A percentile compares a stretch with the other conserved stretches of the same genome.
Evolutionary conservation across 129 eudicot genomes (phyloP).

Genomic region (Scalesia atractyloides): DNA sequence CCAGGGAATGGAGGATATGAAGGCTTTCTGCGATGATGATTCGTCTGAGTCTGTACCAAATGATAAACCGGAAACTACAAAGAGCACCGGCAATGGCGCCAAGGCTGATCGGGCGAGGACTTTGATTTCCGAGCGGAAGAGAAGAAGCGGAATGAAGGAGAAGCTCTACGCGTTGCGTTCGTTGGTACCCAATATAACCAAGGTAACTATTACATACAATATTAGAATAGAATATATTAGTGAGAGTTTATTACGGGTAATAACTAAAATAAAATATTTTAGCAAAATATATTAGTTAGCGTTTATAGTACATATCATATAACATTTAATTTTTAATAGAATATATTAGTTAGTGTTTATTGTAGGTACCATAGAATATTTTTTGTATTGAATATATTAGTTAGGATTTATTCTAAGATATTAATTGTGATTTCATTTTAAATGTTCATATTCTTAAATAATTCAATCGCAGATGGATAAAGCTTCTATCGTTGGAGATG

Average conservation of each 20-base stretch:
- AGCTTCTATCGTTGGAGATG: slow-evolving; percentile 87
- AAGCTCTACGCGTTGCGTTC: slow-evolving; percentile 77
- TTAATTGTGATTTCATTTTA: too few species aligned
- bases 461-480: slow-evolving; percentile 67
- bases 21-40: slow-evolving; percentile 37
- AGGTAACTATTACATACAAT: slow-evolving; percentile 37
- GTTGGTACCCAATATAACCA: slow-evolving; percentile 82
- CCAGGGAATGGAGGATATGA: slow-evolving; percentile 20
- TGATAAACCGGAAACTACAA: slow-evolving; percentile 16
- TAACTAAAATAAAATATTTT: too few species aligned
- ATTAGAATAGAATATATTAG: too few species aligned
- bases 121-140: slow-evolving; percentile 67
- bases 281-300: too few species aligned
- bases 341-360: too few species aligned
- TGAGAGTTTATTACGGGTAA: too few species aligned
- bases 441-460: not conserved
- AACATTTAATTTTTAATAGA: too few species aligned
- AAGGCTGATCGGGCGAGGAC: slow-evolving; percentile 70
- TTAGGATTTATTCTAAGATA: too few species aligned
- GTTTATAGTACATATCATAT: too few species aligned
- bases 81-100: slow-evolving; percentile 23
- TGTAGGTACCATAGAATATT: too few species aligned
- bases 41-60: slow-evolving; percentile 42
- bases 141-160: slow-evolving; percentile 90
- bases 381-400: too few species aligned